Evolutionary conservation across 352 stramenopile species (phyloP), one percentile per base, ranked within the genome.

Genomic region (Phytopythium delawarense): DNA sequence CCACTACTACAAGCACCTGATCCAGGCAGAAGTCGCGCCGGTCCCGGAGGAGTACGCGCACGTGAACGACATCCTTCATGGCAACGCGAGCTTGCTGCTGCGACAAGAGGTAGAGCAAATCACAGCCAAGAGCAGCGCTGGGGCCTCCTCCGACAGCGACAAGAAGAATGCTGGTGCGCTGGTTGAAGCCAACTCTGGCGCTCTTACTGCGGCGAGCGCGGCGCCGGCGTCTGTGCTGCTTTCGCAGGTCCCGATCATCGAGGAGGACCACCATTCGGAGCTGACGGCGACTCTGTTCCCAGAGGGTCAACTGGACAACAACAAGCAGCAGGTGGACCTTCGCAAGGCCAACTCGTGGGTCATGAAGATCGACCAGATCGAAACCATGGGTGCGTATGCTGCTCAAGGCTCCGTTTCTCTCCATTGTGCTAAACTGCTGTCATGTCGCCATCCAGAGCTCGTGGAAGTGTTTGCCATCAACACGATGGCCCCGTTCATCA

Each of bases 271-370:
- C 1, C 70, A 87, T 20, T 78, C 84, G 20, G 72, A 88, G 40
- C 69, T 81, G 25, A 84, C 70, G 8, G 67, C 71, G 16, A 60
- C 55, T 1, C 54, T 92, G 39, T 91, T 94, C 46, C 86, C 81
- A 0, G 60, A 78, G 30, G 89, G 84, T 20, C 73, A 97, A 46
- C 72, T 94, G 15, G 96, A 99, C 65, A 94, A 98, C 45, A 98
- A 99, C 71, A 92, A 92, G 4, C 95, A 99, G 60, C 96, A 99
- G 72, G 76, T 99, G 23, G 96, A 99, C 73, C 78, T 98, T 48
- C 79, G 96, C 37, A 90, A 84, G 46, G 91, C 16, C 50, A 99
- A 98, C 72, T 98, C 92, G 54, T 99, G 96, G 96, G 62, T 98
- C 45, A 68, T 98, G 40, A 90, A 91, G 58, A 84, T 92, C 66